These are phyloP conservation scores for Coleophoma eucalyptorum DNA, from an alignment of 2,329 filamentous ascomycete species.

Conservation along the genomic window DNA sequence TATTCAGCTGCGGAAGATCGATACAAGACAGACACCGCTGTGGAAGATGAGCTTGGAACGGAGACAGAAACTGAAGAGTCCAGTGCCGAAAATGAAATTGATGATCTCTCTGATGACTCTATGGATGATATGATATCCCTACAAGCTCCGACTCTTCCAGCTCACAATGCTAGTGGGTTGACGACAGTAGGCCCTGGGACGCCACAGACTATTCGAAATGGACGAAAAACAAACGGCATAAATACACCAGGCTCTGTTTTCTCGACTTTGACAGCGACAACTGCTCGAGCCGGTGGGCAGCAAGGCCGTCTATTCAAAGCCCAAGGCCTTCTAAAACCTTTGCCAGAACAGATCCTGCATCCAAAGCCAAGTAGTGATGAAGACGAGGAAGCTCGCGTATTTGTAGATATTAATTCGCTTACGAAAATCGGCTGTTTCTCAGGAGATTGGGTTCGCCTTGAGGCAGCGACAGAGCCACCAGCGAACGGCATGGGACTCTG, in stretches of 20 bases:
- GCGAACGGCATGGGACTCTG: slow-evolving; percentile 62
- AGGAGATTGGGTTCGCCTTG: slow-evolving; percentile 90
- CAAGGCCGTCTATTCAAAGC: slow-evolving; percentile 81
- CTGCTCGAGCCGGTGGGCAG: slow-evolving; percentile 67
- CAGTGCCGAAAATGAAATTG: slow-evolving; percentile 60
- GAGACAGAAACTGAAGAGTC: slow-evolving; percentile 60
- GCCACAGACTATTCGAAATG: slow-evolving; percentile 60
- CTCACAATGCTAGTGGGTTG: slow-evolving; percentile 74
- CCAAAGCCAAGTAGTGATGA: slow-evolving; percentile 74
- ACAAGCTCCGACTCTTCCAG: slow-evolving; percentile 71
- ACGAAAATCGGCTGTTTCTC: slow-evolving; percentile 94
- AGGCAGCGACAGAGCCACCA: slow-evolving; percentile 71
- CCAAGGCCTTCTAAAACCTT: slow-evolving; percentile 66
- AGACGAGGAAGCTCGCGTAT: slow-evolving; percentile 86
- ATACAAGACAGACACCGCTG: slow-evolving; percentile 49
- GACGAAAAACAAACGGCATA: slow-evolving; percentile 68
- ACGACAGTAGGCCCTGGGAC: slow-evolving; percentile 79
- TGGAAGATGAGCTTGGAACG: slow-evolving; percentile 51
- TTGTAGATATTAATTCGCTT: slow-evolving; percentile 82
- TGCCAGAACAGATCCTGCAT: slow-evolving; percentile 77
- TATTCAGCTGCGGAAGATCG: slow-evolving; percentile 87
- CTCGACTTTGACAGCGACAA: slow-evolving; percentile 82
- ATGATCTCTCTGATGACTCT: slow-evolving; percentile 83
- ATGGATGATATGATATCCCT: slow-evolving; percentile 93
- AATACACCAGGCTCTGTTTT: slow-evolving; percentile 85